Conservation (phyloP, 208 protist genomes). For the Tritrichomonas musculus region DNA sequence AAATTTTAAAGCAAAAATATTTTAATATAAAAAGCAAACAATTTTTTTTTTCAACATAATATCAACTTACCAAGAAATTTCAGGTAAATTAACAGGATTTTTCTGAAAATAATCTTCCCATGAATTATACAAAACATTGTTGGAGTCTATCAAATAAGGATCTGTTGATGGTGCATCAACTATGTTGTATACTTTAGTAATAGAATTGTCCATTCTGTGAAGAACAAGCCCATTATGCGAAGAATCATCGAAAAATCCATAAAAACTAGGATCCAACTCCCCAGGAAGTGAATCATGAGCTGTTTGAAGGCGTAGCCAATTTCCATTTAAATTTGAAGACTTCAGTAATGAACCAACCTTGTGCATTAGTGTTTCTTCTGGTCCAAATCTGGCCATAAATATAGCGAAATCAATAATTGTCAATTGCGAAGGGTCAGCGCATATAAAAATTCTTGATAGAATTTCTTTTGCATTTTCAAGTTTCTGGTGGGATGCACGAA, state of each 20-base stretch:
- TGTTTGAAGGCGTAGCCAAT: neutral
- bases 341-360: neutral
- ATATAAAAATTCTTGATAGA: neutral
- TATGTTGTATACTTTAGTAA: neutral
- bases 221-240: neutral
- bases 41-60: too few species aligned
- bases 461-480: neutral
- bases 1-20: too few species aligned
- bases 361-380: slow-evolving; percentile 27
- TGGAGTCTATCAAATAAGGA: neutral
- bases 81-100: neutral
- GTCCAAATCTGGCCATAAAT: slow-evolving; percentile 24
- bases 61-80: too few species aligned
- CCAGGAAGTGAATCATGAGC: neutral
- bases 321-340: neutral
- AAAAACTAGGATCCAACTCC: neutral
- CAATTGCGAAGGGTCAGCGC: neutral
- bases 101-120: neutral
- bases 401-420: neutral
- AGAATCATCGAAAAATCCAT: slow-evolving; percentile 4
- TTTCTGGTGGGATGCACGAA: neutral
- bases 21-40: too few species aligned
- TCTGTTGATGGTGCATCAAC: neutral
- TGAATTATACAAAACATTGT: neutral
- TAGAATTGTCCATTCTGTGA: too few species aligned